phyloP scores from a whole-genome alignment of 495 filamentous ascomycete species.

The Podospora bellae-mahoneyi region DNA sequence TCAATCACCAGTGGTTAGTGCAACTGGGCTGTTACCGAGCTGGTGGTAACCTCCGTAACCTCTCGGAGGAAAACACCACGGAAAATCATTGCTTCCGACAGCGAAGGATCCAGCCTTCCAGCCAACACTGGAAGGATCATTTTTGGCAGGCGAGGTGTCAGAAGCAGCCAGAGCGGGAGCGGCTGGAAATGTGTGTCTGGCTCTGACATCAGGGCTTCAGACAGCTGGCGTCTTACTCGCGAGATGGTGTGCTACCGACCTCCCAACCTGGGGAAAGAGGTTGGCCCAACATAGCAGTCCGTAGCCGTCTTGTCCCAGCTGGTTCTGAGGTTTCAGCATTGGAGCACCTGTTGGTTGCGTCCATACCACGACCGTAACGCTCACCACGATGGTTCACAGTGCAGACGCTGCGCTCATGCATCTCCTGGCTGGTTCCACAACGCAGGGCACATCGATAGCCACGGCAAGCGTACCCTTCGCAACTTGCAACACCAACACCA shows the following conservation, averaged over 20 bases:
- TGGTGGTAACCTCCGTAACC: background rate
- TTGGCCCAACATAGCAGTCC: too few species aligned
- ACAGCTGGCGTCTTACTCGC: background rate
- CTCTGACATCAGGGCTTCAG: background rate
- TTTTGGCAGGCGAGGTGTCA: background rate
- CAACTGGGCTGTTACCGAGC: constrained; percentile 4
- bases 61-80: background rate
- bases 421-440: background rate
- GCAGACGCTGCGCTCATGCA: background rate
- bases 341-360: background rate
- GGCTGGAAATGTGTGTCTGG: background rate
- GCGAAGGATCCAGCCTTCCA: background rate
- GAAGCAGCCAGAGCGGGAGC: background rate
- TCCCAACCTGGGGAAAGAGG: background rate
- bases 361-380: too few species aligned
- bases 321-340: background rate
- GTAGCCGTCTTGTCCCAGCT: background rate
- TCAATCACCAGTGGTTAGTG: background rate
- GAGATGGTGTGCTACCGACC: background rate
- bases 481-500: background rate
- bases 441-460: background rate
- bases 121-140: background rate
- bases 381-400: background rate
- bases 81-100: background rate
- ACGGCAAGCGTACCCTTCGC: background rate